These are phyloP conservation scores for Gelatoporia subvermispora DNA, from an alignment of 768 basidiomycete genomes.

Conservation along the genomic window DNA sequence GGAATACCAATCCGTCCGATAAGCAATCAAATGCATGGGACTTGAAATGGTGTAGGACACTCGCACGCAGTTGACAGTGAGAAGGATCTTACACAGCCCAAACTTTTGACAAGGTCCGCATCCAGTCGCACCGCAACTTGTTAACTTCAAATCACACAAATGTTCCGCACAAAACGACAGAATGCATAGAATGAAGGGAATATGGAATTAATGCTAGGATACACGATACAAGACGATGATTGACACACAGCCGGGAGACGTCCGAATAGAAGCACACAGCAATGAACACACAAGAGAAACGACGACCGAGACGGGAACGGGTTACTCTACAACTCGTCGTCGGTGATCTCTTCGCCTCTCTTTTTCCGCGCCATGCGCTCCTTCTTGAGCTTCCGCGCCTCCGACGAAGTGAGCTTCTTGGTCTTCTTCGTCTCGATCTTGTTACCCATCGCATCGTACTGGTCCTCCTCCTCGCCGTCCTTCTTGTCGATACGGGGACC, in stretches of 20 bases:
- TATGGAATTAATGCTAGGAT: slow-evolving; percentile 18
- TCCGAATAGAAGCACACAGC: slow-evolving; percentile 19
- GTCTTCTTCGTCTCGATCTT: slow-evolving; percentile 82
- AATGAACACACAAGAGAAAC: slow-evolving; percentile 12
- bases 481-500: slow-evolving; percentile 94
- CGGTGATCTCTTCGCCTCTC: slow-evolving; percentile 70
- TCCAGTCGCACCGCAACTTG: no score
- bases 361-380: slow-evolving; percentile 90
- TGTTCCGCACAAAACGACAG: no score
- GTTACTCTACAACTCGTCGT: slow-evolving; percentile 46
- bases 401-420: slow-evolving; percentile 81
- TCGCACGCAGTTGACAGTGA: no score
- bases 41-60: no score
- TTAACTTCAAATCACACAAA: no score
- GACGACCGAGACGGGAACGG: slow-evolving; percentile 5
- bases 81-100: no score
- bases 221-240: slow-evolving; percentile 17
- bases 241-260: slow-evolving; percentile 15
- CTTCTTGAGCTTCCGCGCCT: slow-evolving; percentile 92
- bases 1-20: no score
- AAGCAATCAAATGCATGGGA: no score
- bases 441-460: slow-evolving; percentile 98
- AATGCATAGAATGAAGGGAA: slow-evolving; percentile 8
- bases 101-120: no score
- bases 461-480: slow-evolving; percentile 84